These are phyloP conservation scores for Tagetes erecta DNA, from an alignment of 129 eudicot genomes.

Conservation along the genomic window DNA sequence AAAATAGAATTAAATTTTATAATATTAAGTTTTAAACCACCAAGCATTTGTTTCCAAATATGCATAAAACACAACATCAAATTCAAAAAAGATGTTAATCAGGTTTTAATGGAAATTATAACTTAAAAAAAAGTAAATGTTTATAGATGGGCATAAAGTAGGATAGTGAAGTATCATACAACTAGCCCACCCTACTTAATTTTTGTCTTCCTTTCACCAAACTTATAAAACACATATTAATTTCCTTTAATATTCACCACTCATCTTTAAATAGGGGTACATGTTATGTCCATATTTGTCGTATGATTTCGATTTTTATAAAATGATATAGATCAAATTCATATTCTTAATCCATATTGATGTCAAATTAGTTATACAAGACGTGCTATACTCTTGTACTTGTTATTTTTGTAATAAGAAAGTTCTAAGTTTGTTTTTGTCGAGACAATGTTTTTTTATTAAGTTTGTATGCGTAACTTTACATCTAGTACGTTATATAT, in stretches of 20 bases:
- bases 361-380: not conserved
- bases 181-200: slow-evolving; percentile 34
- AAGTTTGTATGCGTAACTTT: too few relatives aligned
- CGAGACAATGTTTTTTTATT: too few relatives aligned
- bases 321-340: not conserved
- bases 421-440: too few relatives aligned
- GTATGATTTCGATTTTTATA: not conserved
- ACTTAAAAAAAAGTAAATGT: slow-evolving; percentile 7
- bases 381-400: not conserved
- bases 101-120: not conserved
- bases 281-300: not conserved
- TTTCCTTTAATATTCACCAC: slow-evolving; percentile 17
- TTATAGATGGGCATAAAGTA: slow-evolving; percentile 21
- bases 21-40: too few relatives aligned
- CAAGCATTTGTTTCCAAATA: too few relatives aligned
- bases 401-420: too few relatives aligned
- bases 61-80: not conserved
- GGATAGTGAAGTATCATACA: slow-evolving; percentile 30
- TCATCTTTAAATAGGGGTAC: not conserved
- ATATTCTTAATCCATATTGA: not conserved
- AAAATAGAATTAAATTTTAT: too few relatives aligned
- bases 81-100: not conserved
- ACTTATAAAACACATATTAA: not conserved
- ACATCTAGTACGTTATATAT: too few relatives aligned
- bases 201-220: slow-evolving; percentile 5